These are phyloP conservation scores for Linnemannia hyalina DNA, from an alignment of 192 early-diverging fungal genomes.

Conservation along the genomic window DNA sequence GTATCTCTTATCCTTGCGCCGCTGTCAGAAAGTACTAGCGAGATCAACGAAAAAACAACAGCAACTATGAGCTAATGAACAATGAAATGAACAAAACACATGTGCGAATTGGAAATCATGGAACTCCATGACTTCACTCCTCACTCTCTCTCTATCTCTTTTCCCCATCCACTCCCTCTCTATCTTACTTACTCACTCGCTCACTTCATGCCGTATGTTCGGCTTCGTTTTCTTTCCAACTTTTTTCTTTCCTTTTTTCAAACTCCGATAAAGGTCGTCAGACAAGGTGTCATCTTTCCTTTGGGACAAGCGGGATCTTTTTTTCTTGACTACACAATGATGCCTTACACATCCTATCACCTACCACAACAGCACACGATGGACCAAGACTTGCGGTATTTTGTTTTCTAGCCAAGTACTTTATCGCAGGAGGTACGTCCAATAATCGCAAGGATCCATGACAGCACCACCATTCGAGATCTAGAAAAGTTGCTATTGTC, in stretches of 20 bases:
- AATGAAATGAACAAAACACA: neutral
- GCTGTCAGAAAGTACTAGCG: too few relatives aligned
- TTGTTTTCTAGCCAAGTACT: neutral
- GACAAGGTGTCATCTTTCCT: neutral
- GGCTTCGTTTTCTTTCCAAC: neutral
- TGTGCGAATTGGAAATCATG: neutral
- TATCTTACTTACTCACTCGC: neutral
- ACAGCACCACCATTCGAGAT: neutral
- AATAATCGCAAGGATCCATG: neutral
- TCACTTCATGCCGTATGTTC: neutral
- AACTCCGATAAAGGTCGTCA: neutral
- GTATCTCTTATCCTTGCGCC: neutral
- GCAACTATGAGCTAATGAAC: neutral
- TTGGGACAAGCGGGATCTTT: neutral
- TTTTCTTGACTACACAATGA: neutral
- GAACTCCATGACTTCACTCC: neutral
- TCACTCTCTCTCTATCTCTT: neutral
- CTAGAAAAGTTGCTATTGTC: neutral
- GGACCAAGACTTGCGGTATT: neutral
- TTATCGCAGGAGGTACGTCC: neutral
- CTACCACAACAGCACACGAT: too few relatives aligned
- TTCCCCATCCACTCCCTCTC: neutral
- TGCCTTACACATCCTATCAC: too few relatives aligned
- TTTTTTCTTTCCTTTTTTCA: neutral
- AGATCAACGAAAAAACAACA: too few relatives aligned